These are phyloP conservation scores for Penicillium arizonense DNA, from an alignment of 495 filamentous ascomycete species.

Conservation along the genomic window DNA sequence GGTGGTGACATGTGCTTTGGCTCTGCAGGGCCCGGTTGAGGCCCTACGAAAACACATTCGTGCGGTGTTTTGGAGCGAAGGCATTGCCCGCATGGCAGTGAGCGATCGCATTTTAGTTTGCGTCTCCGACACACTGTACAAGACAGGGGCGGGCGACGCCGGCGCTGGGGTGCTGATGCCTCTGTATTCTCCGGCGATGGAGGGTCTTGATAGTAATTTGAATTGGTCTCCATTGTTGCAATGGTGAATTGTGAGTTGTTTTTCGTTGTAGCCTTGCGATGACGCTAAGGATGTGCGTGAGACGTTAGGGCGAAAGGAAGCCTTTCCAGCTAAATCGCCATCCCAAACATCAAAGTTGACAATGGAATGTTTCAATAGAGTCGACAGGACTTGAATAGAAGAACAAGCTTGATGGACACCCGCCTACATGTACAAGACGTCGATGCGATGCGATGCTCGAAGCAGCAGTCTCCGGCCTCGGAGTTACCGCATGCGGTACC, in stretches of 20 bases:
- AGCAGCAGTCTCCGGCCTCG: constrained; percentile 10
- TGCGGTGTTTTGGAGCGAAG: constrained; percentile 45
- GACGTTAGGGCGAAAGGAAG: background rate
- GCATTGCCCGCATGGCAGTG: constrained; percentile 65
- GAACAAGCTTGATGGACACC: background rate
- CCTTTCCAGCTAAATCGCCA: no score
- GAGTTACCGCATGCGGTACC: constrained; percentile 14
- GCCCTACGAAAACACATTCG: constrained; percentile 33
- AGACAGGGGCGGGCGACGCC: constrained; percentile 39
- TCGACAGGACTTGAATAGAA: no score
- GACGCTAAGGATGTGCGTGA: constrained; percentile 2
- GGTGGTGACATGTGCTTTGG: constrained; percentile 12
- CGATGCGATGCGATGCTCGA: constrained; percentile 2
- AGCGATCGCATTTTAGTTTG: constrained; percentile 70
- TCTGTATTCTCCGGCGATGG: constrained; percentile 5
- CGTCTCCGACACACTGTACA: constrained; percentile 58
- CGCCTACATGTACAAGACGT: constrained; percentile 4
- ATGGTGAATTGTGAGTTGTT: background rate
- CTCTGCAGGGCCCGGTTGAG: constrained; percentile 15
- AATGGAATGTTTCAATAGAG: no score
- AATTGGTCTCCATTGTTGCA: background rate
- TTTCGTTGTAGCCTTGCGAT: background rate
- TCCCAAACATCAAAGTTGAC: no score
- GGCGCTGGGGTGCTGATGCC: constrained; percentile 22
- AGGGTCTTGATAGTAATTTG: constrained; percentile 10